Percentiles rank a stretch among this genome's conserved stretches.
Conservation (phyloP, 345 rosid genomes). For the Mallotus nudiflorus region DNA sequence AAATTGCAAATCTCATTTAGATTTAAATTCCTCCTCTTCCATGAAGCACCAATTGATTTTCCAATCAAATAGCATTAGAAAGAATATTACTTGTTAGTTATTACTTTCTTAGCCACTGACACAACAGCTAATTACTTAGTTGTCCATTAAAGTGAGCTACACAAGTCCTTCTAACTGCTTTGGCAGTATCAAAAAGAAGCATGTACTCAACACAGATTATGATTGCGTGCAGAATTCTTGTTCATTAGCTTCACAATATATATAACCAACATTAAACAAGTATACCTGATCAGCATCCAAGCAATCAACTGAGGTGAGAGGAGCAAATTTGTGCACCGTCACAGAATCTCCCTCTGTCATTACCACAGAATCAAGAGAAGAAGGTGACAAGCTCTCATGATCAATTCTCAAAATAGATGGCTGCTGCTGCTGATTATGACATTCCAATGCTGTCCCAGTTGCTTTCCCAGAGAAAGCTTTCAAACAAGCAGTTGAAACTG, state of each 20-base stretch:
- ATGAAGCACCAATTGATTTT: neutral
- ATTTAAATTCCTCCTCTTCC: neutral
- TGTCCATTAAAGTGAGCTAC: too few species aligned
- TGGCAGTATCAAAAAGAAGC: neutral
- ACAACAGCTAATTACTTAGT: too few species aligned
- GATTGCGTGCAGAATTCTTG: too few species aligned
- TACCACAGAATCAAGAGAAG: slow-evolving; percentile 84
- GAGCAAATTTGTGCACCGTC: slow-evolving; percentile 54
- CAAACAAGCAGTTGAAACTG: slow-evolving; percentile 53
- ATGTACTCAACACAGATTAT: too few species aligned
- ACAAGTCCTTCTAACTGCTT: neutral
- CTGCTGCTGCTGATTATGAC: slow-evolving; percentile 25
- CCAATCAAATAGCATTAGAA: neutral
- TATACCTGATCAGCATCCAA: slow-evolving; percentile 90
- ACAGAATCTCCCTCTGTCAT: slow-evolving; percentile 66
- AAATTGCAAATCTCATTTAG: neutral
- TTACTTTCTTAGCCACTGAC: too few species aligned
- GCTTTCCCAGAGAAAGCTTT: slow-evolving; percentile 51
- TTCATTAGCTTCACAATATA: too few species aligned
- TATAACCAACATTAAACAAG: neutral
- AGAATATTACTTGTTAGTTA: neutral
- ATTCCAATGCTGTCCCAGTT: slow-evolving; percentile 35
- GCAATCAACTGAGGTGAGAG: slow-evolving; percentile 74
- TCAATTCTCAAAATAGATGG: slow-evolving; percentile 60
- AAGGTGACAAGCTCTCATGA: slow-evolving; percentile 80